Conservation (phyloP, 2,329 filamentous ascomycete species). For the Colletotrichum agaves region DNA sequence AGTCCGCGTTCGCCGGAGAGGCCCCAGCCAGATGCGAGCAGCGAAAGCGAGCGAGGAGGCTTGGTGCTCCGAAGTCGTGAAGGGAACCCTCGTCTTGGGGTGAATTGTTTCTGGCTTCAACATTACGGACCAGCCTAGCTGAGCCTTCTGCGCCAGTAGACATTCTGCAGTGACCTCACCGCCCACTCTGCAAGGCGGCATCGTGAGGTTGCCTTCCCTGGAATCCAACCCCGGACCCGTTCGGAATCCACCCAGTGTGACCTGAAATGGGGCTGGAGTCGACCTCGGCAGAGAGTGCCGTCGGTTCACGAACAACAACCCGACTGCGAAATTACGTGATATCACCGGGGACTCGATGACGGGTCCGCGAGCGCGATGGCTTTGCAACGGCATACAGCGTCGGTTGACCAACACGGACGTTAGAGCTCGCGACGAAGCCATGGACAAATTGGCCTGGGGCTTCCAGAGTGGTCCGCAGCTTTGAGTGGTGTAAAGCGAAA, state of each 20-base stretch:
- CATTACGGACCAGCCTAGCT: not conserved
- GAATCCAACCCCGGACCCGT: not conserved
- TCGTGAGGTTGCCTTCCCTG: constrained; percentile 3
- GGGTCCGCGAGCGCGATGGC: not conserved
- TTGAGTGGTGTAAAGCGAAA: not conserved
- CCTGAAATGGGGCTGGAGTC: constrained; percentile 6
- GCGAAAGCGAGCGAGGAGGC: not conserved
- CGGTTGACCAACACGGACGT: not conserved
- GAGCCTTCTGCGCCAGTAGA: constrained; percentile 10
- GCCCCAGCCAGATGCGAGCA: constrained; percentile 3
- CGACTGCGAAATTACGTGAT: constrained; percentile 28
- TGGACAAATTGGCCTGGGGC: not conserved
- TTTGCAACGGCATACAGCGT: not conserved
- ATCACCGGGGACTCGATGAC: constrained; percentile 14
- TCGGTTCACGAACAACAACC: constrained; percentile 9
- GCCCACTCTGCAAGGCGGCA: not conserved
- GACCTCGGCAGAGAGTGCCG: constrained; percentile 25
- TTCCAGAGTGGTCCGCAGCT: constrained; percentile 8
- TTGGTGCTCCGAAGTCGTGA: not conserved
- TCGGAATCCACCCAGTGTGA: constrained; percentile 1
- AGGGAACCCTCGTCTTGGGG: not conserved
- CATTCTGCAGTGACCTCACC: constrained; percentile 17
- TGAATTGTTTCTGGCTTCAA: too few relatives aligned
- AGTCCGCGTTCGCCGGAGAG: constrained; percentile 25
- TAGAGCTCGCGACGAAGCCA: not conserved